These are phyloP conservation scores for Thalassiosira hispida DNA, from an alignment of 352 stramenopile species.

Conservation along the genomic window DNA sequence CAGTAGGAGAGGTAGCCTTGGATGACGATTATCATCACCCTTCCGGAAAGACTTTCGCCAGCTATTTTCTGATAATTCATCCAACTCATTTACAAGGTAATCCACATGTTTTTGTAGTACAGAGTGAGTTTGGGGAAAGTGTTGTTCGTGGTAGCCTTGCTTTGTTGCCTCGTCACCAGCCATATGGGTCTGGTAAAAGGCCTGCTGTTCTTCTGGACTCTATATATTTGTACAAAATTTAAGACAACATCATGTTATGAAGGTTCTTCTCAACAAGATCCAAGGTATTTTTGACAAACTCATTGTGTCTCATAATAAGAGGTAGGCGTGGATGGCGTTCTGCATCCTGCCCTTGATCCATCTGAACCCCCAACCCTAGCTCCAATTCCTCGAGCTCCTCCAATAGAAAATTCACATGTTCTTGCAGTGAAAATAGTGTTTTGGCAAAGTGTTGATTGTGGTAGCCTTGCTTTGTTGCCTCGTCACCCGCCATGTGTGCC, in stretches of 20 bases:
- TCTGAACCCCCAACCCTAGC: conserved; percentile 12
- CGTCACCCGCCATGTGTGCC: conserved; percentile 47
- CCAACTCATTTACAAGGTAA: conserved; percentile 52
- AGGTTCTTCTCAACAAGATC: conserved; percentile 41
- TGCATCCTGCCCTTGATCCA: conserved; percentile 16
- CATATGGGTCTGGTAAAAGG: conserved; percentile 49
- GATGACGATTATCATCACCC: too few relatives aligned
- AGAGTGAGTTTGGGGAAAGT: conserved; percentile 30
- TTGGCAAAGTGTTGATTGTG: conserved; percentile 47
- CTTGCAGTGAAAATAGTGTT: conserved; percentile 31
- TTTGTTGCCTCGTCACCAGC: conserved; percentile 50
- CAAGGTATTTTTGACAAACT: conserved; percentile 62
- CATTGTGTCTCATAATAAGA: conserved; percentile 66
- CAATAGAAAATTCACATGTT: conserved; percentile 58
- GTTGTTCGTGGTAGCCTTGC: conserved; percentile 50
- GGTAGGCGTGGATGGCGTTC: conserved; percentile 52
- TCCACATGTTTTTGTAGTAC: conserved; percentile 53
- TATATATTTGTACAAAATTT: background rate
- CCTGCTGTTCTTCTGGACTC: conserved; percentile 25
- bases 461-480: conserved; percentile 37
- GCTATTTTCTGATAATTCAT: conserved; percentile 37
- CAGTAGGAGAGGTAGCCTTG: conserved; percentile 45
- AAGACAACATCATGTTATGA: conserved; percentile 26
- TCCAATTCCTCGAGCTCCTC: conserved; percentile 57
- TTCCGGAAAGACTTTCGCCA: conserved; percentile 20